Percentiles rank a stretch among this genome's conserved stretches.
phyloP scores from a whole-genome alignment of 805 yeast genomes.

The Candida taoyuanica region DNA sequence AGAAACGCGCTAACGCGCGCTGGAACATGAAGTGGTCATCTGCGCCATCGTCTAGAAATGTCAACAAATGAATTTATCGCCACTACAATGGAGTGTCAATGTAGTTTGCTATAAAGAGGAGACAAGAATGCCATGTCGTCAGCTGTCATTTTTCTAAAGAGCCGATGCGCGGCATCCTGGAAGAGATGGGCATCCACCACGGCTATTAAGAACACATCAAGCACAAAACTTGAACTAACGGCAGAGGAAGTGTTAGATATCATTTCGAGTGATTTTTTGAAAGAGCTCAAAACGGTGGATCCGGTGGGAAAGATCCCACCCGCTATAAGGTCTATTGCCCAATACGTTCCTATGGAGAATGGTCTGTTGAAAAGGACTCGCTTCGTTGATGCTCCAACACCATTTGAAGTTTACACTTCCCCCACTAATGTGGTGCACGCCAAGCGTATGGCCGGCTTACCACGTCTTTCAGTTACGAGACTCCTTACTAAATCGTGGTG shows the following conservation, averaged over 20 bases:
- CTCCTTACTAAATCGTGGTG: slow-evolving; percentile 62
- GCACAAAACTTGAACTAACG: slow-evolving; percentile 3
- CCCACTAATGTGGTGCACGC: not conserved
- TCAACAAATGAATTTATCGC: no score
- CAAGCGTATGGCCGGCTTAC: slow-evolving; percentile 12
- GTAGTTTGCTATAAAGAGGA: no score
- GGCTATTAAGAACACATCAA: not conserved
- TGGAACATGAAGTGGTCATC: no score
- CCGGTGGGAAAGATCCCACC: slow-evolving; percentile 4
- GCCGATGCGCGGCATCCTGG: no score
- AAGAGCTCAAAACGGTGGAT: not conserved
- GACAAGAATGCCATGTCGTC: no score
- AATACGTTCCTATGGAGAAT: slow-evolving; percentile 9
- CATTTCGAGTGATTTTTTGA: slow-evolving; percentile 2
- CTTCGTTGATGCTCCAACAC: slow-evolving; percentile 11
- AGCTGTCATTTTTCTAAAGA: no score
- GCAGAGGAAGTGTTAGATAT: slow-evolving; percentile 2
- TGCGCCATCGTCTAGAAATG: no score
- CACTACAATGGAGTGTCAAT: no score
- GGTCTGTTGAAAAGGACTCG: slow-evolving; percentile 5
- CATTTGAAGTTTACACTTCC: slow-evolving; percentile 18
- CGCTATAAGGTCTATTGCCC: not conserved
- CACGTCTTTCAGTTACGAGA: slow-evolving; percentile 54
- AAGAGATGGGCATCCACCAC: no score
- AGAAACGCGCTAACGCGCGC: no score